These are phyloP conservation scores for Brettanomyces bruxellensis DNA, from an alignment of 805 yeast species.

Conservation along the genomic window DNA sequence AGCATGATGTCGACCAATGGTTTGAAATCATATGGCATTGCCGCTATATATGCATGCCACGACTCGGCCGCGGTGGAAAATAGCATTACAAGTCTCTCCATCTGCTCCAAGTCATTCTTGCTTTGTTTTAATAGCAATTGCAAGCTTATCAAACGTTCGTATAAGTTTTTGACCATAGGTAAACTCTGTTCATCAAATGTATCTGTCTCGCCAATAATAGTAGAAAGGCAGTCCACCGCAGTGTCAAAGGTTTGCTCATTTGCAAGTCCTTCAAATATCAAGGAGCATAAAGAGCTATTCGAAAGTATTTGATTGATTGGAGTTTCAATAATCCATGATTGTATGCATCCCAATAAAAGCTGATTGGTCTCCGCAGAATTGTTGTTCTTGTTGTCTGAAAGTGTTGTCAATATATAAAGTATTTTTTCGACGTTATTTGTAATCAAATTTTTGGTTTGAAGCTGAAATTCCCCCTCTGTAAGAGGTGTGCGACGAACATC, in stretches of 20 bases:
- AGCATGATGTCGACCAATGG: slow-evolving; percentile 68
- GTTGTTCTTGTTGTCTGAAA: slow-evolving; percentile 24
- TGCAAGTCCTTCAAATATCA: slow-evolving; percentile 55
- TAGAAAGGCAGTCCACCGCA: slow-evolving; percentile 77
- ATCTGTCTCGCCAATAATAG: slow-evolving; percentile 72
- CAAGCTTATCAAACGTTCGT: slow-evolving; percentile 56
- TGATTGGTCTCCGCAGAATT: slow-evolving; percentile 28
- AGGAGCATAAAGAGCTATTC: slow-evolving; percentile 52
- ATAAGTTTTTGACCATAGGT: slow-evolving; percentile 56
- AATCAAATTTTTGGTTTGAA: slow-evolving; percentile 55
- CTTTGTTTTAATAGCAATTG: slow-evolving; percentile 41
- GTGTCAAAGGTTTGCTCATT: slow-evolving; percentile 67
- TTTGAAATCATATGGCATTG: slow-evolving; percentile 57
- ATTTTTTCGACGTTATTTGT: slow-evolving; percentile 61
- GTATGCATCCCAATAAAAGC: slow-evolving; percentile 62
- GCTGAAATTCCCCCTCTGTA: slow-evolving; percentile 69
- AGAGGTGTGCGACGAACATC: slow-evolving; percentile 71
- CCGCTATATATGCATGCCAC: slow-evolving; percentile 84
- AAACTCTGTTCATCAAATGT: slow-evolving; percentile 50
- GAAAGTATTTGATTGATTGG: slow-evolving; percentile 63
- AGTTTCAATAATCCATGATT: slow-evolving; percentile 87
- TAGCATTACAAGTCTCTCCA: slow-evolving; percentile 63
- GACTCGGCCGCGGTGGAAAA: slow-evolving; percentile 92
- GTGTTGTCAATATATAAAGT: slow-evolving; percentile 48
- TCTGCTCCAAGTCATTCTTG: slow-evolving; percentile 52